Evolutionary conservation across 345 rosid genomes (phyloP), one percentile per base, ranked within the genome.

Genomic region (Dimocarpus longan): DNA sequence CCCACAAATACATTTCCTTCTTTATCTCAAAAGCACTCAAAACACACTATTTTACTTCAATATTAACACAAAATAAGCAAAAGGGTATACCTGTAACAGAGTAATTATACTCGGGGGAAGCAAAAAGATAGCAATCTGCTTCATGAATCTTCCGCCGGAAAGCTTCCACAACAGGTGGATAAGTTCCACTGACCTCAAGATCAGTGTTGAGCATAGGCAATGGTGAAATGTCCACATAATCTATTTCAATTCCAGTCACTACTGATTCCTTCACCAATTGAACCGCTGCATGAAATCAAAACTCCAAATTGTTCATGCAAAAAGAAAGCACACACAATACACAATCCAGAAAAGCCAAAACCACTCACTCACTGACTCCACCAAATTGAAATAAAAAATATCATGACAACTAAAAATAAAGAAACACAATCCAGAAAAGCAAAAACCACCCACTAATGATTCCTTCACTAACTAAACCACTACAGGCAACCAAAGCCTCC

Each of bases 101-200:
- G 86, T 66, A 92, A 57, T 91, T 94, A 77, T 92, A 91, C 84
- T 94, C 97, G 0, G 95, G 97, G 0, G 91, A 94, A 71, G 97
- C 97, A n/a, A 92, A 92, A n/a, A 94, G 87, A 21, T 86, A 32
- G 84, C 91, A 78, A 59, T 91, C 98, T 32, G 97, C 93, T 24
- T 78, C 75, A 13, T 82, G 86, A 46, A 94, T 89, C 84, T 90
- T 88, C 68, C 75, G 84, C 15, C 95, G 90, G 82, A 94, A 86
- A 83, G 86, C 93, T 78, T 92, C 93, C 54, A 94, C 92, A 0
- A 8, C 87, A 0, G 89, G 84, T 15, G 95, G 97, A 73, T 76
- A 91, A 64, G 82, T 82, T 22, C 94, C 97, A 67, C 82, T 78
- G 62, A 78, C 82, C 76, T 89, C 94, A 40, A 93, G 89, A 82